Conservation (phyloP, 1,139 yeast genomes). For the Groenewaldozyma sp. region DNA sequence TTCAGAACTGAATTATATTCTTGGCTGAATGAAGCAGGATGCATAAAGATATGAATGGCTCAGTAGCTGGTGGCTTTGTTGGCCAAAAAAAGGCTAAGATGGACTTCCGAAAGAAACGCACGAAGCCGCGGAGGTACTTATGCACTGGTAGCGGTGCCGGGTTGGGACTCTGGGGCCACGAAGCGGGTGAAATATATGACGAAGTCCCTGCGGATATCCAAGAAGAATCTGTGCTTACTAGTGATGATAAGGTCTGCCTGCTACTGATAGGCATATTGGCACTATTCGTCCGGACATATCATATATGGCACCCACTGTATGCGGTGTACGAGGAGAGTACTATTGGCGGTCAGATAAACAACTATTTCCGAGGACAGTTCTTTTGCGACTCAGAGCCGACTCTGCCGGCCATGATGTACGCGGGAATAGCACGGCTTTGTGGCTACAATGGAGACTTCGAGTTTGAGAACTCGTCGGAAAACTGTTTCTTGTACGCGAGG, state of each 20-base stretch:
- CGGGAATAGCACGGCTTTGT: constrained; percentile 33
- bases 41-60: background rate
- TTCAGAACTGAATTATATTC: no score
- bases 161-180: constrained; percentile 21
- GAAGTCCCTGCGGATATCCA: constrained; percentile 1
- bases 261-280: constrained; percentile 1
- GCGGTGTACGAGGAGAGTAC: constrained; percentile 54
- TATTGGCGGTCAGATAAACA: constrained; percentile 44
- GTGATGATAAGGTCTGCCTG: constrained; percentile 1
- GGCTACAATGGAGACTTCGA: constrained; percentile 38
- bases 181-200: constrained; percentile 5
- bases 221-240: background rate
- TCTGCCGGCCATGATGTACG: constrained; percentile 41
- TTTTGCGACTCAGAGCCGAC: constrained; percentile 61
- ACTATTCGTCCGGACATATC: constrained; percentile 14
- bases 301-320: constrained; percentile 17
- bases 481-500: background rate
- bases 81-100: background rate
- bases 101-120: background rate
- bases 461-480: constrained; percentile 26
- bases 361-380: constrained; percentile 44
- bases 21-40: background rate
- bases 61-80: background rate
- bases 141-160: constrained; percentile 20
- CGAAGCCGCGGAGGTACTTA: background rate